These are phyloP conservation scores for Aspergillus carbonarius DNA, from an alignment of 2,329 filamentous ascomycete species.

Conservation along the genomic window DNA sequence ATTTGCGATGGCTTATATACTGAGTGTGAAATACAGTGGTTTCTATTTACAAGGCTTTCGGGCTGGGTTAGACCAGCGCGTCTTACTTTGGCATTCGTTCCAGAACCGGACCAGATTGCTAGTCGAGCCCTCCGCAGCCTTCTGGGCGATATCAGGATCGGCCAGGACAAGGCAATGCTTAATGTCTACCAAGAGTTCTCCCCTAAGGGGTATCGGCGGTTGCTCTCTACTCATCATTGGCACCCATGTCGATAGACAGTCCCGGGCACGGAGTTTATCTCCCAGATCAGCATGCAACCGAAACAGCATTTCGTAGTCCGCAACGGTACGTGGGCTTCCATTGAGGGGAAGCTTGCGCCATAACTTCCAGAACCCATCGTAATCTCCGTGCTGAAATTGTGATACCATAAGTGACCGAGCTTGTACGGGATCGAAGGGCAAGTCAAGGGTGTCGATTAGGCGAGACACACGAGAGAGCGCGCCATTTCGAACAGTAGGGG, in stretches of 20 bases:
- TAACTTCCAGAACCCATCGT: conserved; percentile 59
- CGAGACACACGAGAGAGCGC: conserved; percentile 24
- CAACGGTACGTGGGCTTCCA: conserved; percentile 48
- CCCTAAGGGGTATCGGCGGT: conserved; percentile 49
- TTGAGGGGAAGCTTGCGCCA: conserved; percentile 59
- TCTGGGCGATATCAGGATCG: conserved; percentile 51
- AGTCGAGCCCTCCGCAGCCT: conserved; percentile 19
- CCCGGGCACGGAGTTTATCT: conserved; percentile 46
- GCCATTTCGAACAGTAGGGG: conserved; percentile 21
- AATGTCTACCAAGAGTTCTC: conserved; percentile 50
- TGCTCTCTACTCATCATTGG: conserved; percentile 60
- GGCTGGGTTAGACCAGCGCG: neutral
- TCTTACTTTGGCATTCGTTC: conserved; percentile 21
- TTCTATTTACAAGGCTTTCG: conserved; percentile 4
- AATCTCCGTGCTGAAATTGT: conserved; percentile 47
- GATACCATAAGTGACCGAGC: conserved; percentile 33
- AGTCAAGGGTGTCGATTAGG: conserved; percentile 29
- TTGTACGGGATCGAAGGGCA: conserved; percentile 30
- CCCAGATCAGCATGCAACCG: conserved; percentile 47
- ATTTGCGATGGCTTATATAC: neutral
- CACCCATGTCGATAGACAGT: conserved; percentile 55
- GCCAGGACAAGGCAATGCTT: conserved; percentile 56
- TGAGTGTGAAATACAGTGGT: neutral
- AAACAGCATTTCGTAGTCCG: conserved; percentile 59
- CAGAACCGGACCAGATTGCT: conserved; percentile 23